Base-by-base conservation (phyloP, 257 asterid species). In the Lavandula angustifolia region DNA sequence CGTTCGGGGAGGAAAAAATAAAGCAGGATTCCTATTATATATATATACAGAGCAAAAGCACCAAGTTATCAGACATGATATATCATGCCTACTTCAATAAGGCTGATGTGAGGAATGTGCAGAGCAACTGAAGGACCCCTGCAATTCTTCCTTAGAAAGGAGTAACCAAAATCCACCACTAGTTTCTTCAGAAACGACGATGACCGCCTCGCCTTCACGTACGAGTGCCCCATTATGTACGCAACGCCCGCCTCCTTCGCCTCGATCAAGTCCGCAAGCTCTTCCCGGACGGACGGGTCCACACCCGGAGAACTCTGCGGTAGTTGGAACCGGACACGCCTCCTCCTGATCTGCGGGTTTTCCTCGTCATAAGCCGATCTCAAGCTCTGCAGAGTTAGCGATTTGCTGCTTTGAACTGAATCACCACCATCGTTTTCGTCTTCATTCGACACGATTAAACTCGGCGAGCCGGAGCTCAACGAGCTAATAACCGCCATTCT, bases 191-290 rank as follows among this genome's bases (percentile, higher is more conserved):
- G 22, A 67, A 68, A 87, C 13, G 95, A 78, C 1, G 99, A 83
- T 0, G 95, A 85, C 66, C 92, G 75, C 59, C 95, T 81, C 7
- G 97, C 95, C 84, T 87, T 89, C 48, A 89, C 82, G 2, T 92
- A 89, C 0, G 99, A 92, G 70, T 92, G 99, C 13, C 99, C 98
- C 88, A 92, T 77, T 66, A 92, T 85, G 54, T 89, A 92, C 0
- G 99, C 96, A 9, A 85, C 87, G 0, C 99, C 99, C 0, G 97
- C 96, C 62, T 92, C 99, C 69, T 89, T 92, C 5, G 97, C 99
- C 73, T 80, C 81, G 51, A 89, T 76, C 87, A 92, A 70, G 18
- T 89, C 97, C 37, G 59, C 7, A 44, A 92, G 94, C 75, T 92
- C 99, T 6, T 92, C 97, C 76, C 79, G 79, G 3, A 89, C 99